Evolutionary conservation across 306 rosid species (phyloP), one percentile per base, ranked within the genome.

Genomic region (Inga leiocalycina): DNA sequence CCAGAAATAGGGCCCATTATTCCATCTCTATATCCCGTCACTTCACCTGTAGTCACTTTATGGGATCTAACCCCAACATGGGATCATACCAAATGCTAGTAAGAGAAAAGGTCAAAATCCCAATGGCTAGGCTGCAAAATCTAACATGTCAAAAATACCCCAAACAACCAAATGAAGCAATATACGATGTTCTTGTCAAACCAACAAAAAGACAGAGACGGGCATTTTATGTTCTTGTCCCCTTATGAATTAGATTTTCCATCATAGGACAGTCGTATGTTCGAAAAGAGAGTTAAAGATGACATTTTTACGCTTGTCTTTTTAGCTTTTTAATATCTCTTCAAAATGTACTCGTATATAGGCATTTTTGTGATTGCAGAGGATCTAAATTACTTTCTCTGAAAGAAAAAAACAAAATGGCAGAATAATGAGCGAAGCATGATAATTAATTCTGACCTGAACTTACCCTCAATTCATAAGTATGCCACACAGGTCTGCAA

Each of bases 401-500:
- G 34, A 59, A 8, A 59, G 34, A 22, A 22, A 57, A 20, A 45
- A 30, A 43, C 34, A 74, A 51, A 71, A n/a, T 66, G 74, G 66
- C 5, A 86, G 48, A 57, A 67, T 39, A 37, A 11, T 51, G 20
- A 81, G 74, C 15, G 19, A 75, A 64, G 17, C 61, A 64, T 66
- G 30, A 71, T 37, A 82, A 56, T 64, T 37, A 82, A 56, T 64
- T 81, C 5, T 14, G 32, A 57, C 49, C 56, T 13, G 79, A 81
- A 87, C 95, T 81, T 87, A 94, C 97, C 93, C 97, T 90, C 85
- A 96, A 79, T 59, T 92, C 94, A 83, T 87, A 96, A 68, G 95
- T 91, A 82, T 92, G 88, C 99, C 99, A 96, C 17, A 96, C 85
- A 65, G 98, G 97, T 84, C 75, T 94, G 84, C 99, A 96, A 49